These are phyloP conservation scores for Thielaviopsis musarum DNA, from an alignment of 2,329 filamentous ascomycete species.

Conservation along the genomic window DNA sequence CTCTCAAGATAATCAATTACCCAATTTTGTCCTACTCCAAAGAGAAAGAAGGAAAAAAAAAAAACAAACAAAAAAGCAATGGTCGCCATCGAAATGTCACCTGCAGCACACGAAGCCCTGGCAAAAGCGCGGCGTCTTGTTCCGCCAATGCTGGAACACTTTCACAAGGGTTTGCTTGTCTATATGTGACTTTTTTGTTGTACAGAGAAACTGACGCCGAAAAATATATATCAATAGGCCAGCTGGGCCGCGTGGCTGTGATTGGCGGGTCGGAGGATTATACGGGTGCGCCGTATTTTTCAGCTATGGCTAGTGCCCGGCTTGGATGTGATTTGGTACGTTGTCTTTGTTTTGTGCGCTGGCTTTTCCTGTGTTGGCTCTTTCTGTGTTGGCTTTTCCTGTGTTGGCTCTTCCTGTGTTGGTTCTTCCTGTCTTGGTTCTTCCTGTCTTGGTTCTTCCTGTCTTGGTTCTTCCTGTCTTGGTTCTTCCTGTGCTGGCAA, in stretches of 20 bases:
- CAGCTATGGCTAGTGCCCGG: constrained; percentile 85
- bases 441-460: too few species aligned
- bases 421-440: too few species aligned
- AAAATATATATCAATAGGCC: constrained; percentile 36
- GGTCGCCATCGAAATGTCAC: constrained; percentile 36
- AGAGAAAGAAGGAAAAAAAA: too few species aligned
- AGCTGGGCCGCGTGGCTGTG: constrained; percentile 79
- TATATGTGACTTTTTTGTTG: neutral
- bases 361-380: neutral
- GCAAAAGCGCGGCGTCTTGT: constrained; percentile 75
- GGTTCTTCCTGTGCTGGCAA: too few species aligned
- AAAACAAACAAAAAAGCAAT: neutral
- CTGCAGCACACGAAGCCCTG: constrained; percentile 58
- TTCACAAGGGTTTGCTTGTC: constrained; percentile 65
- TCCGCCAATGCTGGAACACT: constrained; percentile 84
- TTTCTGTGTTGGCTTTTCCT: neutral
- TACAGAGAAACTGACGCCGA: neutral
- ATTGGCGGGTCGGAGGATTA: constrained; percentile 94
- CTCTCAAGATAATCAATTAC: too few species aligned
- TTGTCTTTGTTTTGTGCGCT: neutral
- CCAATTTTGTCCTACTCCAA: too few species aligned
- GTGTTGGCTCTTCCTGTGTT: too few species aligned
- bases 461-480: too few species aligned
- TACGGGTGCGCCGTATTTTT: constrained; percentile 94
- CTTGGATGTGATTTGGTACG: constrained; percentile 78